Percentiles rank a stretch among this genome's conserved stretches.
Evolutionary conservation across 2,329 filamentous ascomycete genomes (phyloP).

Genomic region (Colletotrichum spaethianum): DNA sequence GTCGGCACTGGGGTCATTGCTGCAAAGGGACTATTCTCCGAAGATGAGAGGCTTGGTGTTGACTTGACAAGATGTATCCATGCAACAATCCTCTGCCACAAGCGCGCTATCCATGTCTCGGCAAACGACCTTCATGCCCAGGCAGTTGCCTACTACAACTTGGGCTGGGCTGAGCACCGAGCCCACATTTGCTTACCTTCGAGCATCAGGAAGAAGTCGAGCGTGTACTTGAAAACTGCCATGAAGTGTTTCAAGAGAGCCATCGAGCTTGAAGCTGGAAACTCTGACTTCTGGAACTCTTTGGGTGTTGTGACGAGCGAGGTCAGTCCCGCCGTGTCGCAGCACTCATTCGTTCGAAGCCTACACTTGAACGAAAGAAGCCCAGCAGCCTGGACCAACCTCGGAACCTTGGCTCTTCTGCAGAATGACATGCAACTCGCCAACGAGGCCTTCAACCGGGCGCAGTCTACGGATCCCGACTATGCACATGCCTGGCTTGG

Average conservation of each 20-base stretch:
- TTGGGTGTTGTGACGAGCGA: conserved; percentile 91
- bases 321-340: conserved; percentile 88
- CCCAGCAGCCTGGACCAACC: conserved; percentile 89
- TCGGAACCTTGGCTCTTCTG: conserved; percentile 87
- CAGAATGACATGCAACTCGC: conserved; percentile 89
- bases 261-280: conserved; percentile 95
- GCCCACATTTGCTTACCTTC: conserved; percentile 78
- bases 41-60: conserved; percentile 63
- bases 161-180: conserved; percentile 93
- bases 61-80: conserved; percentile 74
- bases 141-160: conserved; percentile 96
- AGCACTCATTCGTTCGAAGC: conserved; percentile 93
- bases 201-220: conserved; percentile 68
- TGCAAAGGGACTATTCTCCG: conserved; percentile 59
- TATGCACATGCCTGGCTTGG: conserved; percentile 95
- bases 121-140: conserved; percentile 86
- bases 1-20: conserved; percentile 62
- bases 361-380: conserved; percentile 93
- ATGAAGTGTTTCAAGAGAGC: conserved; percentile 94
- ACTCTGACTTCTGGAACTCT: conserved; percentile 97
- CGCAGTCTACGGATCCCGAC: conserved; percentile 94
- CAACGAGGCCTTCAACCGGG: conserved; percentile 89
- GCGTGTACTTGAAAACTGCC: conserved; percentile 82
- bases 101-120: conserved; percentile 83
- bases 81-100: conserved; percentile 86